Evolutionary conservation across 2,329 filamentous ascomycete genomes (phyloP), one percentile per base, ranked within the genome.

Genomic region (Graphium sp.): DNA sequence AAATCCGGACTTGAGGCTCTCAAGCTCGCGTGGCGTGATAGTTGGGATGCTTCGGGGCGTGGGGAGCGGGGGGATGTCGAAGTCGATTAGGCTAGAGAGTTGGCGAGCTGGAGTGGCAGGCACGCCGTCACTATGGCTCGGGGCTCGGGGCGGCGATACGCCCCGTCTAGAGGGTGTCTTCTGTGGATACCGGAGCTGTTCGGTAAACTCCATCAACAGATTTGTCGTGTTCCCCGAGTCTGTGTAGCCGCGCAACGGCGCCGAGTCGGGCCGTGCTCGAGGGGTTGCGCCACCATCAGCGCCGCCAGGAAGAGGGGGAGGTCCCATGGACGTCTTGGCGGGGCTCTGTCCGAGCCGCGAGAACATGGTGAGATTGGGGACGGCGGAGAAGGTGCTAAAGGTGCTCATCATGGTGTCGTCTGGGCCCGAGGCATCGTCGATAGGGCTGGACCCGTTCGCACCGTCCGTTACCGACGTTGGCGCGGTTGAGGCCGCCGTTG

Each of bases 1-100:
- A 42, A 92, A 91, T 15, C 68, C 69, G 0, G 85, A 94, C 49
- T 95, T 95, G 34, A 95, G 62, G 10, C 79, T 81, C 47, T 98
- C 89, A 3, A 95, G 62, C 53, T 98, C 89, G 19, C 89, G 74
- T 2, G 89, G 81, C 2, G 85, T 93, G 39, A 95, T 78, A 7
- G 77, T 82, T 1, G 89, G 89, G 21, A 95, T 69, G 31, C 83
- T 93, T 35, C 87, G 74, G 10, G 89, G 89, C 1, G 89, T 95
- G 2, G 87, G 84, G 39, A 84, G 74, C 1, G 87, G 83, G n/a
- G 85, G 84, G 7, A 95, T 78, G 42, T 95, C 89, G 43, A 75
- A 62, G 37, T 68, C 63, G n/a, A 74, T 68, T 24, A 89, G 65
- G 42, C 77, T 81, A 19, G 72, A 62, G 39, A 80, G 72, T 25